Evolutionary conservation across 805 yeast genomes (phyloP), one percentile per base, ranked within the genome.

Genomic region (Wickerhamiella parazyma): DNA sequence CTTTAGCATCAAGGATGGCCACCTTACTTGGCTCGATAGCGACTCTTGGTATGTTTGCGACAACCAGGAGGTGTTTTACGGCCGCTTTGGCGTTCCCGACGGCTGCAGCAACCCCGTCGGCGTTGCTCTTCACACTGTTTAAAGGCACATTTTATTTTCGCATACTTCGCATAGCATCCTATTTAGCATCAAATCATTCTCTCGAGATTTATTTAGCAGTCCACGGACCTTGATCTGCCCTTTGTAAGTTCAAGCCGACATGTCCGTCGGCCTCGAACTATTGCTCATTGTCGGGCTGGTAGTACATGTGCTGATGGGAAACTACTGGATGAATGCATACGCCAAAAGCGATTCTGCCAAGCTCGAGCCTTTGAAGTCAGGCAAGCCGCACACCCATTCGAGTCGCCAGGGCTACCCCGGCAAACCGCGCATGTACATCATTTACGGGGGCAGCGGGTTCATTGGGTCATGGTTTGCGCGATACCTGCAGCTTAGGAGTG

Each of bases 361-460:
- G 12, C 14, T 25, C 6, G 6, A 7, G 10, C 51, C 54, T 2
- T 42, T 53, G 11, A 26, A 42, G 40, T 28, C 17, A 25, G 37
- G 39, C 22, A 45, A 33, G 16, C 42, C 33, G 19, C 24, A 36
- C 25, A 14, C n/a, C 18, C 52, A 51, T 29, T 36, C 49, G 6
- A 50, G 51, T 7, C 44, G 50, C 18, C 51, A 46, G 14, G 54
- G 45, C 12, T 36, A 17, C 31, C 43, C 39, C 2, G 44, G 37
- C 4, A 39, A 21, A 10, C 24, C 45, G 10, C 48, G 57, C 4
- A 20, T 49, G 14, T 57, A 55, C 43, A 40, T 57, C 11, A 41
- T 57, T n/a, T 48, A 51, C 6, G 60, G 61, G 1, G 62, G 60
- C 17, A 45, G 52, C n/a, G 61, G 61, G 8, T 57, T 55, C 38